Evolutionary conservation across 306 rosid species (phyloP), one percentile per base, ranked within the genome.

Genomic region (Rubus parviflorus): DNA sequence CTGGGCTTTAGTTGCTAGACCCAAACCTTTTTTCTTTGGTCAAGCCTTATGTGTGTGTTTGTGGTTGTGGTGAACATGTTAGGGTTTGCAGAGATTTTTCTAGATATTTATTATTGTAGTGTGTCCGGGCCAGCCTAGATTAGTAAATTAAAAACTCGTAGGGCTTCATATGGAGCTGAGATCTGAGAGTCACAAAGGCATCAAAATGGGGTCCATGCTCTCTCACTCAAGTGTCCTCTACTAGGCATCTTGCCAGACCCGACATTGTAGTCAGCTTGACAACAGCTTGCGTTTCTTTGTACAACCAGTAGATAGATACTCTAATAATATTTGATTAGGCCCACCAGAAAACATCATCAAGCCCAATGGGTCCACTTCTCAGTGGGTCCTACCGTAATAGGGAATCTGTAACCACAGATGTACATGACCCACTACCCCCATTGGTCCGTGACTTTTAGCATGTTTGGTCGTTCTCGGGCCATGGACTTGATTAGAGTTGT

Each of bases 391-490:
- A 56, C 17, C 63, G 2, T 65, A 77, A 87, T 78, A 66, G 61
- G 66, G 81, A 37, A 48, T 41, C 68, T 82, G 80, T 79, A 67
- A 74, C 85, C 82, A 7, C 79, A 40, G 40, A 73, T 70, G 72
- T 79, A 15, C 5, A 4, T 23, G 48, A 3, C 53, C 35, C 80
- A 84, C 83, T 48, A 72, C 81, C 53, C 66, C 56, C 48, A 70
- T 76, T 70, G 79, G 83, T 67, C 75, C 71, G 46, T 85, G 70
- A 62, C 20, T 64, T 70, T 54, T 30, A 20, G 74, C 81, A 43
- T 75, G 92, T 70, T 70, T 78, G 77, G 89, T 87, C 85, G n/a
- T 78, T 85, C 76, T 91, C 83, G 17, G 82, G 73, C 76, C 81
- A 67, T 25, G 53, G n/a, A 30, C 30, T 69, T 61, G 64, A 68